phyloP scores from a whole-genome alignment of 495 filamentous ascomycete genomes.

The Podospora pseudoanserina region DNA sequence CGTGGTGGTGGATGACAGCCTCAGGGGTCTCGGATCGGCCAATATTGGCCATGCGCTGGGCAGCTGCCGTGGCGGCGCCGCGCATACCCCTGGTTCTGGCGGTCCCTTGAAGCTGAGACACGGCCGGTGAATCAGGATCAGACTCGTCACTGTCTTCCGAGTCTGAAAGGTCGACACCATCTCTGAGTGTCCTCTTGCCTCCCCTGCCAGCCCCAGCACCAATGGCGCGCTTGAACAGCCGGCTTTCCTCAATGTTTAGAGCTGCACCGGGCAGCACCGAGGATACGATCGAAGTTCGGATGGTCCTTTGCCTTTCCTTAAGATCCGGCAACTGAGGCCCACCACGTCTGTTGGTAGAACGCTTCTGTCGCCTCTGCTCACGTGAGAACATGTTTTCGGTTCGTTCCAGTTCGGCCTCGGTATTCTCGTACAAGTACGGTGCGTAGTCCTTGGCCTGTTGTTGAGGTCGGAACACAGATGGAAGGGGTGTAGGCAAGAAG shows the following conservation, averaged over 20 bases:
- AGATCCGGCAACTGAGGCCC: slow-evolving; percentile 93
- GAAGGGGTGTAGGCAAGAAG: slow-evolving; percentile 81
- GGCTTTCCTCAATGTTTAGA: slow-evolving; percentile 70
- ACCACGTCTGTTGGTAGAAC: slow-evolving; percentile 88
- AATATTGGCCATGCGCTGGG: slow-evolving; percentile 67
- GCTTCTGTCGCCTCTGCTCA: slow-evolving; percentile 90
- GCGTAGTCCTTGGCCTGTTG: slow-evolving; percentile 89
- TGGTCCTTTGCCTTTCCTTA: slow-evolving; percentile 88
- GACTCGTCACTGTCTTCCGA: slow-evolving; percentile 87
- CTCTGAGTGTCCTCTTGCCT: slow-evolving; percentile 52
- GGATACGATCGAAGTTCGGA: slow-evolving; percentile 86
- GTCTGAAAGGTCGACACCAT: slow-evolving; percentile 71
- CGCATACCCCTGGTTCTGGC: slow-evolving; percentile 83
- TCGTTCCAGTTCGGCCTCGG: slow-evolving; percentile 82
- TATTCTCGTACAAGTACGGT: slow-evolving; percentile 90
- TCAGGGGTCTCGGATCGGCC: slow-evolving; percentile 91
- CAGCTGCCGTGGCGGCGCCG: slow-evolving; percentile 77
- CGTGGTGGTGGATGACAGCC: slow-evolving; percentile 64
- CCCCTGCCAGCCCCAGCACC: slow-evolving; percentile 54
- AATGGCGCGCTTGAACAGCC: slow-evolving; percentile 68
- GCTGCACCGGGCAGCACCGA: slow-evolving; percentile 86
- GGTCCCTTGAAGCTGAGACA: slow-evolving; percentile 69
- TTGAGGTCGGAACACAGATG: slow-evolving; percentile 78
- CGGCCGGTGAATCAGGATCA: slow-evolving; percentile 78
- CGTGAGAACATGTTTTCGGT: slow-evolving; percentile 89